These are phyloP conservation scores for Aspergillus ruber DNA, from an alignment of 2,329 filamentous ascomycete species.

Conservation along the genomic window DNA sequence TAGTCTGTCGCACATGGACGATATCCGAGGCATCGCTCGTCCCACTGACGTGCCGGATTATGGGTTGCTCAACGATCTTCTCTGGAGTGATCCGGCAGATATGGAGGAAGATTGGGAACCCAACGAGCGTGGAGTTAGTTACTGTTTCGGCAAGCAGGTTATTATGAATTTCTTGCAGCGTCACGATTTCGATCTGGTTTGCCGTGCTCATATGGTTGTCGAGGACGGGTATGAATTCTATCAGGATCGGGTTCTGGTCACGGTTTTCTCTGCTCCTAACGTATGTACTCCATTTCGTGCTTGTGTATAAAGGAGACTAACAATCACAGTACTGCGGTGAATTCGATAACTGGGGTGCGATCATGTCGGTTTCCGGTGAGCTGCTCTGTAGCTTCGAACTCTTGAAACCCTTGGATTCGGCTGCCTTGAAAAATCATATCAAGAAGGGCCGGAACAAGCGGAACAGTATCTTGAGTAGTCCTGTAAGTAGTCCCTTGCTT, in stretches of 20 bases:
- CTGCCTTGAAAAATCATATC: conserved; percentile 94
- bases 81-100: conserved; percentile 97
- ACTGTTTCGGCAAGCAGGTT: conserved; percentile 97
- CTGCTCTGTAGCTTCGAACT: conserved; percentile 95
- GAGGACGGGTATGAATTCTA: conserved; percentile 99
- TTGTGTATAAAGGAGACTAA: not conserved
- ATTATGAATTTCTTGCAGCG: conserved; percentile 91
- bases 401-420: conserved; percentile 91
- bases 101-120: conserved; percentile 98
- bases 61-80: conserved; percentile 83
- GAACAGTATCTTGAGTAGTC: conserved; percentile 92
- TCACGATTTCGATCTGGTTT: conserved; percentile 96
- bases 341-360: conserved; percentile 98
- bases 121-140: conserved; percentile 93
- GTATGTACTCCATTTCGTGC: conserved; percentile 51
- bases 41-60: conserved; percentile 98
- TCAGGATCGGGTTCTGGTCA: conserved; percentile 87
- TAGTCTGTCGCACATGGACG: conserved; percentile 91
- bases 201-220: conserved; percentile 97
- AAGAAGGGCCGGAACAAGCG: conserved; percentile 95
- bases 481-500: conserved; percentile 56
- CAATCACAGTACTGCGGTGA: conserved; percentile 82
- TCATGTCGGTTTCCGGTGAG: conserved; percentile 95
- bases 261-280: conserved; percentile 95
- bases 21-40: conserved; percentile 90